Conservation (phyloP, 2,329 filamentous ascomycete species). For the Endoconidiophora polonica region DNA sequence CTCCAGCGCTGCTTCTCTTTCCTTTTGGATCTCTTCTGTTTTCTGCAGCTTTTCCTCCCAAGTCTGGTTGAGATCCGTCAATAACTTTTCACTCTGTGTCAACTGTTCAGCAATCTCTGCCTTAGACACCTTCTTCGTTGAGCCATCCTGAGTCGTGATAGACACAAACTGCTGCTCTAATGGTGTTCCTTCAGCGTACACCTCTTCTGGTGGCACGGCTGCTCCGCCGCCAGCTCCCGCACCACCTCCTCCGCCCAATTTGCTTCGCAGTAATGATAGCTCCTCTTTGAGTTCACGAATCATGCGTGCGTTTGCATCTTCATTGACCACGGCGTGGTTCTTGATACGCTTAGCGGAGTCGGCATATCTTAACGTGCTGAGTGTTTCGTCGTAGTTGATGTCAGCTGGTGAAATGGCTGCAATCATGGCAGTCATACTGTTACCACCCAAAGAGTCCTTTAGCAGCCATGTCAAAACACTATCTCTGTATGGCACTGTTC, state of each 20-base stretch:
- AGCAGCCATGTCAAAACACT: conserved; percentile 90
- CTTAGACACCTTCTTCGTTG: conserved; percentile 89
- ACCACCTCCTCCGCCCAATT: conserved; percentile 47
- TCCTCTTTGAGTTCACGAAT: conserved; percentile 96
- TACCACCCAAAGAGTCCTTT: conserved; percentile 92
- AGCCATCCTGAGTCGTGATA: conserved; percentile 72
- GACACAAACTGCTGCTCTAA: conserved; percentile 93
- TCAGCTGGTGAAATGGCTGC: conserved; percentile 95
- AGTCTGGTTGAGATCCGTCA: conserved; percentile 91
- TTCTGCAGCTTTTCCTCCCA: conserved; percentile 95
- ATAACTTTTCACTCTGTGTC: conserved; percentile 88
- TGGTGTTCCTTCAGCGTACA: conserved; percentile 84
- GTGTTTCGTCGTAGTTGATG: conserved; percentile 96
- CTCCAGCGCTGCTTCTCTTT: conserved; percentile 84
- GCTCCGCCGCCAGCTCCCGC: conserved; percentile 31
- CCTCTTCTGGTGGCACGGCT: conserved; percentile 48
- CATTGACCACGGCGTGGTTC: conserved; percentile 98
- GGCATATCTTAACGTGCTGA: conserved; percentile 88
- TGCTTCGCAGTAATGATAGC: conserved; percentile 66
- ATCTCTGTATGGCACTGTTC: conserved; percentile 87
- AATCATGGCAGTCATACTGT: conserved; percentile 99
- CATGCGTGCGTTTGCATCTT: conserved; percentile 97
- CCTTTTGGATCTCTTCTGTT: conserved; percentile 94
- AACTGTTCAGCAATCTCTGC: conserved; percentile 95
- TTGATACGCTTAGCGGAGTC: conserved; percentile 98